Evolutionary conservation across 805 yeast species (phyloP), one percentile per base, ranked within the genome.

Genomic region (Teunomyces kruisii): DNA sequence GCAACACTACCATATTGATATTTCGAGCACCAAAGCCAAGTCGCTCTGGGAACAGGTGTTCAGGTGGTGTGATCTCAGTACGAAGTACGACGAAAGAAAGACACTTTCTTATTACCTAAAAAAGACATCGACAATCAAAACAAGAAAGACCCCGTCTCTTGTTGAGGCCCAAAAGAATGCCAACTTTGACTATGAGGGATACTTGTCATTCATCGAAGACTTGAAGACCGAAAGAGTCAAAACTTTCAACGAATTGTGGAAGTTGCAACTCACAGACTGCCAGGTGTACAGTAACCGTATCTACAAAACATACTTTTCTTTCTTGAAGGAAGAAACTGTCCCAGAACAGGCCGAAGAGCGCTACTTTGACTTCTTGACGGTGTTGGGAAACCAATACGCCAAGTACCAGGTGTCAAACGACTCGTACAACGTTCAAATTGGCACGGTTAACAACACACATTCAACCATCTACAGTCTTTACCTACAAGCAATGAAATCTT

Each of bases 101-200:
- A 67, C 68, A 14, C 56, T 71, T 36, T 49, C 47, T 32, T 54
- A 55, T 40, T 70, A 48, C 44, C 44, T 70, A 30, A 57, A 53
- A 32, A 52, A 61, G 15, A 53, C 47, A 13, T 50, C 40, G 42
- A 28, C 2, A 40, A 40, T 10, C 30, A 41, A 30, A 38, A n/a
- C 28, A n/a, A 37, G 30, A 38, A 24, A 28, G 13, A 24, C 35
- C 5, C 16, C 36, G 0, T 40, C 62, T 1, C 51, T 67, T 13
- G 50, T 47, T 7, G 68, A 64, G 31, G 67, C 66, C 1, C 61
- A 64, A 40, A 53, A 59, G 32, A 54, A 64, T 45, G 65, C 60
- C 2, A 58, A 68, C 38, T 72, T 72, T 44, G 73, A 72, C 48
- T 68, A 68, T 49, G 70, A 68, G 46, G 64, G 67, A 4, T 72